Evolutionary conservation across 2,329 filamentous ascomycete species (phyloP), one percentile per base, ranked within the genome.

Genomic region (Neoscytalidium dimidiatum): DNA sequence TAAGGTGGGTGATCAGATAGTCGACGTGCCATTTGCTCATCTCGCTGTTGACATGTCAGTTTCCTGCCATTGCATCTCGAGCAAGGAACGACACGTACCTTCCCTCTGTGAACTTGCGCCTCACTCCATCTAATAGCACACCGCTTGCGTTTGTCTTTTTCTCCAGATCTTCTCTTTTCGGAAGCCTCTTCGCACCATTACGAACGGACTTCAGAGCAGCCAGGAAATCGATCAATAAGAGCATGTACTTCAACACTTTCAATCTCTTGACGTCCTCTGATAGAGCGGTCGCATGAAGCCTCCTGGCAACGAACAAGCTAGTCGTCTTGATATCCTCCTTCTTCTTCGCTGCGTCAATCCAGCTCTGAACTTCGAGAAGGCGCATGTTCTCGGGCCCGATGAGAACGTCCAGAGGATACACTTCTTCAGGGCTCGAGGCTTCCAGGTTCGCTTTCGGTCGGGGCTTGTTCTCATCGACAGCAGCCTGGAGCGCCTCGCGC

Each of bases 11-110:
- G 71, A 88, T 87, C 33, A 94, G 78, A 67, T 92, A 83, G 73
- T 94, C 90, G 33, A 84, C 79, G 73, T 92, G 87, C 80, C 88
- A 90, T 73, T 91, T 92, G 64, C 87, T 85, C 78, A 94, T 86
- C 66, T 86, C 82, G 23, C 76, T 78, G 49, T n/a, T 6, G 35
- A 31, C 19, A 19, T 1, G 21, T 75, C 41, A 75, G 63, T 49
- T 49, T 48, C 33, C 26, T 19, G 6, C 9, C 26, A 9, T 38
- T 29, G 29, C 23, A 72, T 71, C 38, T 69, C 21, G 14, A 23
- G 2, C 17, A 75, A 33, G 23, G 26, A 4, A 74, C 70, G 9
- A 70, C 33, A 67, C 69, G 58, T 64, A 74, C 64, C 84, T 85
- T 35, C 78, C 81, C 46, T 88, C 83, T 1, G 87, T 87, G 73